Conservation (phyloP, 2,329 filamentous ascomycete genomes). For the Stenocarpella maydis region DNA sequence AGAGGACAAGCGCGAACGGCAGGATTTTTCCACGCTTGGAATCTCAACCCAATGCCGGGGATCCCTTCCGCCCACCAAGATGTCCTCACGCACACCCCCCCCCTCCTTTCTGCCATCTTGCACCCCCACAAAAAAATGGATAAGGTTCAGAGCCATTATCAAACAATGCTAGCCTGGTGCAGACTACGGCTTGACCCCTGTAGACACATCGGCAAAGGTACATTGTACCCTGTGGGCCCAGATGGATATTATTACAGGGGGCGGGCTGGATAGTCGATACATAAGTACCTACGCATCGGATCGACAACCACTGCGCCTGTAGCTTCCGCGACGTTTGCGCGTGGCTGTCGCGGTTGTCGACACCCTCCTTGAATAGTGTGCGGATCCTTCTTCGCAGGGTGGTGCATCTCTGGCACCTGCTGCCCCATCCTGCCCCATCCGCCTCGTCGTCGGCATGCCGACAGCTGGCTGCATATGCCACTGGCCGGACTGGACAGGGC, state of each 20-base stretch:
- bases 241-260: too few relatives aligned
- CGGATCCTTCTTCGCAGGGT: too few relatives aligned
- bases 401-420: too few relatives aligned
- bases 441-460: neutral
- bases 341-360: constrained; percentile 20
- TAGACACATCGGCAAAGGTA: too few relatives aligned
- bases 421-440: too few relatives aligned
- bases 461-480: neutral
- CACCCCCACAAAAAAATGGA: constrained; percentile 1
- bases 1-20: neutral
- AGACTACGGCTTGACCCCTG: too few relatives aligned
- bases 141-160: constrained; percentile 20
- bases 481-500: neutral
- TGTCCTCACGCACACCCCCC: too few relatives aligned
- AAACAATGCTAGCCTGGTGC: constrained; percentile 5
- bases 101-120: neutral
- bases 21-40: constrained; percentile 17
- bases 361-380: neutral
- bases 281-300: neutral
- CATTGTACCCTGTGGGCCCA: too few relatives aligned
- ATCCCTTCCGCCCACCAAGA: constrained; percentile 7
- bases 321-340: constrained; percentile 13
- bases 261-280: too few relatives aligned
- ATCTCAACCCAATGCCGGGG: constrained; percentile 9
- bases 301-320: constrained; percentile 9